A percentile compares a stretch with the other conserved stretches of the same genome.
Evolutionary conservation across 768 basidiomycete genomes (phyloP).

Genomic region (Leccinum subgranulosum): DNA sequence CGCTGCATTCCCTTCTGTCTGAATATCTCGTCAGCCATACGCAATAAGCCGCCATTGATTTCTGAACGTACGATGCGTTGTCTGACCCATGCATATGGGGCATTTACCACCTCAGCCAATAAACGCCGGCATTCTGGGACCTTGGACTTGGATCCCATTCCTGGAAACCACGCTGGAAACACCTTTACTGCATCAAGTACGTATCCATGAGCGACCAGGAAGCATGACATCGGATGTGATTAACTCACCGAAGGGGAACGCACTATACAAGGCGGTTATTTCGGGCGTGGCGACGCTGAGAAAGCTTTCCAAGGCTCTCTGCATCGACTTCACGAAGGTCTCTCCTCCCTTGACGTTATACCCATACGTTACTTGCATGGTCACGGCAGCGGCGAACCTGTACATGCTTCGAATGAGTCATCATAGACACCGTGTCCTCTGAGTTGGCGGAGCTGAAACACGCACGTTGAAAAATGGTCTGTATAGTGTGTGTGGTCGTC

Average conservation of each 20-base stretch:
- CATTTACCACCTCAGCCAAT: neutral
- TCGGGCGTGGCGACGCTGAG: neutral
- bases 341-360: neutral
- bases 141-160: neutral
- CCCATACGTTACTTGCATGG: neutral
- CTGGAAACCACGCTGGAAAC: neutral
- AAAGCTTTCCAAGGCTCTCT: neutral
- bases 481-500: neutral
- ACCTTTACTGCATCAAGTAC: neutral
- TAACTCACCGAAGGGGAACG: neutral
- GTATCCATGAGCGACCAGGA: neutral
- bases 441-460: neutral
- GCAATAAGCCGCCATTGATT: neutral
- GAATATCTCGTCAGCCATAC: neutral
- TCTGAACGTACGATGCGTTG: neutral
- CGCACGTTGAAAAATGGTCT: neutral
- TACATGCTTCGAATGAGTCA: neutral
- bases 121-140: neutral
- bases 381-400: neutral
- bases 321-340: neutral
- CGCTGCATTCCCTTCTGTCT: neutral
- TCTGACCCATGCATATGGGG: neutral
- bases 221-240: neutral
- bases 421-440: neutral
- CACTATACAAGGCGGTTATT: neutral